These are phyloP conservation scores for Crataegus laevigata DNA, from an alignment of 306 rosid genomes.

Conservation along the genomic window DNA sequence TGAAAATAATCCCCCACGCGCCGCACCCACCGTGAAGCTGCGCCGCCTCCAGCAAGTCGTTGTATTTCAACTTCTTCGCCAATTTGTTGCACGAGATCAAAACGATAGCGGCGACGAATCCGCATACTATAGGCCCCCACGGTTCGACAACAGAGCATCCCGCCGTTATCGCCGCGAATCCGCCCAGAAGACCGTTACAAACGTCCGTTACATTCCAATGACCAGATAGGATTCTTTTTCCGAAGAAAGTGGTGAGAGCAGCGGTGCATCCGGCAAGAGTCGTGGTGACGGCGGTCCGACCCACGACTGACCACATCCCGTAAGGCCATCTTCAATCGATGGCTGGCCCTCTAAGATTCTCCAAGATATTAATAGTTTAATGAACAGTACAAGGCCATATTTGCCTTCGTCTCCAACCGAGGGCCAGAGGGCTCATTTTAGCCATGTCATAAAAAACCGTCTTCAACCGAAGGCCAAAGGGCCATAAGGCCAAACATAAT, in stretches of 20 bases:
- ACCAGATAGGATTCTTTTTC: constrained; percentile 67
- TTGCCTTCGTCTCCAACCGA: no score
- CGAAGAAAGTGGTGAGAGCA: constrained; percentile 75
- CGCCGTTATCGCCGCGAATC: constrained; percentile 78
- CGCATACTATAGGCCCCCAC: constrained; percentile 84
- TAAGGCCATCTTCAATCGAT: no score
- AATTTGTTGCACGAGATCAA: constrained; percentile 53
- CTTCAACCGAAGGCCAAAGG: no score
- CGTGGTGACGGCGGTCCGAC: constrained; percentile 85
- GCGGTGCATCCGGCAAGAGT: constrained; percentile 80
- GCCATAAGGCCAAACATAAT: no score
- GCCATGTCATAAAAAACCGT: no score
- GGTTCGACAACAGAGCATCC: constrained; percentile 95
- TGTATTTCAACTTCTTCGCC: constrained; percentile 52
- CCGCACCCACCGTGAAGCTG: constrained; percentile 96
- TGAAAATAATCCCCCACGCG: constrained; percentile 88
- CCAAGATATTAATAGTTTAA: no score
- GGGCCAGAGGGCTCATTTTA: no score
- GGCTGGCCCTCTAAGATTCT: no score
- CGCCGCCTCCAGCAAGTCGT: constrained; percentile 86
- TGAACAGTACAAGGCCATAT: no score
- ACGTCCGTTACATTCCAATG: constrained; percentile 94
- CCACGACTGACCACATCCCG: constrained; percentile 89
- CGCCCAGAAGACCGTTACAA: constrained; percentile 80
- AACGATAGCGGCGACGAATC: constrained; percentile 57